phyloP scores from a whole-genome alignment of 139 green algal species.

The Coelastrella sp. region DNA sequence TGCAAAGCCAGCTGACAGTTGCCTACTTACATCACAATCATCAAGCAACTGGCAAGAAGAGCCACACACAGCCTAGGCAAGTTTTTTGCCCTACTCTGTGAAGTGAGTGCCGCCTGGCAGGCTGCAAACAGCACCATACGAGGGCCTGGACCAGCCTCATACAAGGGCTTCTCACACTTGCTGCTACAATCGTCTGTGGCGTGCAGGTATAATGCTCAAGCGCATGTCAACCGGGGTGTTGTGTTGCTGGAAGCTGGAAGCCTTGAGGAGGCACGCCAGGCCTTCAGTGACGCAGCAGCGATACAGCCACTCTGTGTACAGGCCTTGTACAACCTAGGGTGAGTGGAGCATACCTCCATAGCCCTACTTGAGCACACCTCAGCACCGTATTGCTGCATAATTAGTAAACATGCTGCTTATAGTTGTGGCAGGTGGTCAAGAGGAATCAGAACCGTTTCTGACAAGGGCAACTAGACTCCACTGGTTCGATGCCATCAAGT shows the following conservation, averaged over 20 bases:
- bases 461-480: not conserved
- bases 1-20: not conserved
- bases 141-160: not conserved
- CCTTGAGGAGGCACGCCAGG: constrained; percentile 56
- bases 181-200: not conserved
- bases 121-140: not conserved
- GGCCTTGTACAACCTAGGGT: constrained; percentile 80
- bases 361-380: not conserved
- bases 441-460: not conserved
- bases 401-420: not conserved
- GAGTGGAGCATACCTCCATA: not conserved
- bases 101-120: not conserved
- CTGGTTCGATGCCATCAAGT: no score
- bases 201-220: constrained; percentile 77
- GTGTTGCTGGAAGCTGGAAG: constrained; percentile 57
- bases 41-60: not conserved
- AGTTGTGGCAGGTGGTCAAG: not conserved
- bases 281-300: constrained; percentile 78
- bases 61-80: not conserved
- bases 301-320: constrained; percentile 86
- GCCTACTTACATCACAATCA: no score
- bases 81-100: not conserved
- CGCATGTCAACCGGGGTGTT: constrained; percentile 79
- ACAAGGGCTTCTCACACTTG: not conserved
- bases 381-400: not conserved